Evolutionary conservation across 1,139 yeast genomes (phyloP).

Genomic region (Geotrichum aggregatum): DNA sequence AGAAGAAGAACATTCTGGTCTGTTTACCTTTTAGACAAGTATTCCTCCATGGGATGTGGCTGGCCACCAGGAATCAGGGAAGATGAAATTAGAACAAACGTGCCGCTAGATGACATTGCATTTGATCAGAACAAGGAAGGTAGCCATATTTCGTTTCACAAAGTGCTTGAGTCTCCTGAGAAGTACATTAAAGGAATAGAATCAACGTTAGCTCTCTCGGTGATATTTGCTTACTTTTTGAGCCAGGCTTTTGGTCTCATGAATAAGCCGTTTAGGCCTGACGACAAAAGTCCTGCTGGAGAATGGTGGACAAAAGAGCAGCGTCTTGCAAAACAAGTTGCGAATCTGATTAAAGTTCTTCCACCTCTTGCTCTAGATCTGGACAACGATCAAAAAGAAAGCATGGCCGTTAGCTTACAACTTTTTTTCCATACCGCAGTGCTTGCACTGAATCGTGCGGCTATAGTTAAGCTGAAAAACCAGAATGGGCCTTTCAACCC

Average conservation of each 20-base stretch:
- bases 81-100: conserved; percentile 27
- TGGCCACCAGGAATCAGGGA: conserved; percentile 31
- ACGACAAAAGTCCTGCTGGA: conserved; percentile 22
- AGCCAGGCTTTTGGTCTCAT: conserved; percentile 16
- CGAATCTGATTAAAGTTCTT: conserved; percentile 19
- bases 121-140: conserved; percentile 22
- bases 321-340: conserved; percentile 22
- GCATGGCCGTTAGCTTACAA: conserved; percentile 23
- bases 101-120: conserved; percentile 31
- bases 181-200: conserved; percentile 6
- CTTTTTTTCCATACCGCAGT: conserved; percentile 26
- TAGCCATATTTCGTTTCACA: conserved; percentile 17
- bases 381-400: background rate
- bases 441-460: conserved; percentile 27
- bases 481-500: conserved; percentile 21
- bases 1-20: conserved; percentile 35
- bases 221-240: conserved; percentile 16
- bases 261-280: conserved; percentile 14
- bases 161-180: conserved; percentile 22
- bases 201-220: conserved; percentile 13
- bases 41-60: conserved; percentile 32
- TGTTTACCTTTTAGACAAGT: conserved; percentile 29
- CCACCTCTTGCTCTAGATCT: conserved; percentile 21
- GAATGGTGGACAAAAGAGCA: conserved; percentile 27
- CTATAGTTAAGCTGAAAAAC: conserved; percentile 13